Evolutionary conservation across 2,329 filamentous ascomycete species (phyloP).

Genomic region (Neonectria neomacrospora): DNA sequence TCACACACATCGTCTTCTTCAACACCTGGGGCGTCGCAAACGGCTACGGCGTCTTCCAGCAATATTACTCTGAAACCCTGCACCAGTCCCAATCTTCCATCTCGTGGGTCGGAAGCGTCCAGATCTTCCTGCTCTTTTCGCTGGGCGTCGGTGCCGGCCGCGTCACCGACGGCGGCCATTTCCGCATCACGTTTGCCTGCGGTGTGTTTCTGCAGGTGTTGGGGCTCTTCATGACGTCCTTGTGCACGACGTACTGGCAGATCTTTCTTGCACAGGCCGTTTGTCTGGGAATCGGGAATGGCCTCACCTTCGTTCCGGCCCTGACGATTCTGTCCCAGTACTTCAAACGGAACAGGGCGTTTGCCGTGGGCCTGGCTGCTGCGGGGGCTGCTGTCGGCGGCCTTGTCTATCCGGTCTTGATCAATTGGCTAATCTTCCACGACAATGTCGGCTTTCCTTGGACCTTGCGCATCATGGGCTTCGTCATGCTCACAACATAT

Average conservation of each 20-base stretch:
- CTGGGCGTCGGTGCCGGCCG: constrained; percentile 56
- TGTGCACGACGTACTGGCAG: constrained; percentile 59
- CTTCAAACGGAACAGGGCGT: constrained; percentile 63
- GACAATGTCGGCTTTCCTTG: constrained; percentile 63
- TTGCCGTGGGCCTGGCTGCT: constrained; percentile 69
- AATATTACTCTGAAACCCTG: constrained; percentile 54
- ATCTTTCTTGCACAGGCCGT: constrained; percentile 61
- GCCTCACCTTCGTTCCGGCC: constrained; percentile 66
- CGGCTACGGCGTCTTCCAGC: constrained; percentile 58
- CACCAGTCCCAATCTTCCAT: constrained; percentile 50
- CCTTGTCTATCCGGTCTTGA: constrained; percentile 62
- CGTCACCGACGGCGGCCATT: constrained; percentile 57
- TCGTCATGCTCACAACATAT: constrained; percentile 57
- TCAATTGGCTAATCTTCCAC: constrained; percentile 57
- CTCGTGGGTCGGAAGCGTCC: constrained; percentile 58
- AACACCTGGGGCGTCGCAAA: constrained; percentile 60
- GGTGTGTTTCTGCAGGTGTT: constrained; percentile 54
- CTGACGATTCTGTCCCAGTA: constrained; percentile 72
- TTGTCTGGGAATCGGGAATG: constrained; percentile 62
- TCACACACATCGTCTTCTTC: constrained; percentile 55
- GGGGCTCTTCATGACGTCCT: constrained; percentile 58
- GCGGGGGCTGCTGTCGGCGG: constrained; percentile 67
- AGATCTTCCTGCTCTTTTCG: constrained; percentile 56
- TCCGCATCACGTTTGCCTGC: constrained; percentile 50
- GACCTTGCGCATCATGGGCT: constrained; percentile 62